phyloP scores from a whole-genome alignment of 345 rosid genomes.

The Eucalyptus shirleyi region DNA sequence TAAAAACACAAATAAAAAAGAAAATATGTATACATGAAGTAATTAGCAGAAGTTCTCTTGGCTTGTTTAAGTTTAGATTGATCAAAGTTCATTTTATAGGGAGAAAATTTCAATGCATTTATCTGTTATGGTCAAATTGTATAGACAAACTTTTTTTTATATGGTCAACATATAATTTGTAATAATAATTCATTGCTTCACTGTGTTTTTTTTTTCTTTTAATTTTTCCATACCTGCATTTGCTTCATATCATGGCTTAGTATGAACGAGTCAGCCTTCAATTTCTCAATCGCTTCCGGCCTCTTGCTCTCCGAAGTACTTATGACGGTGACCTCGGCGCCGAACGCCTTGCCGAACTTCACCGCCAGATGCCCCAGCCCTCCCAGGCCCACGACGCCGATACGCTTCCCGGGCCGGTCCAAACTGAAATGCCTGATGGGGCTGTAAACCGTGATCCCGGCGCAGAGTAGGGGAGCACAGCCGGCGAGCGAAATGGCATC shows the following conservation, averaged over 20 bases:
- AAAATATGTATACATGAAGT: neutral
- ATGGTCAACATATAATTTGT: neutral
- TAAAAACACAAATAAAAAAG: neutral
- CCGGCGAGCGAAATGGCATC: neutral
- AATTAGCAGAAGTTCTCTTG: neutral
- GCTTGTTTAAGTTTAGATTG: neutral
- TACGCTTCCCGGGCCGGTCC: neutral
- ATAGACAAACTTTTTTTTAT: neutral
- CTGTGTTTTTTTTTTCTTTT: neutral
- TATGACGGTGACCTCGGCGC: neutral
- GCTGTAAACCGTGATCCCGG: slow-evolving; percentile 1
- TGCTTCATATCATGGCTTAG: neutral
- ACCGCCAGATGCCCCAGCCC: slow-evolving; percentile 6
- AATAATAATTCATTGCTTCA: neutral
- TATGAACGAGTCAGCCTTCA: neutral
- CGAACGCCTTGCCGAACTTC: slow-evolving; percentile 9
- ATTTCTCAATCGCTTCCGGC: neutral
- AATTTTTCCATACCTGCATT: neutral
- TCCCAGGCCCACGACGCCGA: slow-evolving; percentile 1
- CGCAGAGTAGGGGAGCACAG: neutral
- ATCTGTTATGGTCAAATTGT: neutral
- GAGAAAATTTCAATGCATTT: neutral
- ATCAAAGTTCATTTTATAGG: neutral
- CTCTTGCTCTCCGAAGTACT: neutral
- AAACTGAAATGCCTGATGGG: neutral